Conservation (phyloP, 2,329 filamentous ascomycete species). For the Alternaria rosae region DNA sequence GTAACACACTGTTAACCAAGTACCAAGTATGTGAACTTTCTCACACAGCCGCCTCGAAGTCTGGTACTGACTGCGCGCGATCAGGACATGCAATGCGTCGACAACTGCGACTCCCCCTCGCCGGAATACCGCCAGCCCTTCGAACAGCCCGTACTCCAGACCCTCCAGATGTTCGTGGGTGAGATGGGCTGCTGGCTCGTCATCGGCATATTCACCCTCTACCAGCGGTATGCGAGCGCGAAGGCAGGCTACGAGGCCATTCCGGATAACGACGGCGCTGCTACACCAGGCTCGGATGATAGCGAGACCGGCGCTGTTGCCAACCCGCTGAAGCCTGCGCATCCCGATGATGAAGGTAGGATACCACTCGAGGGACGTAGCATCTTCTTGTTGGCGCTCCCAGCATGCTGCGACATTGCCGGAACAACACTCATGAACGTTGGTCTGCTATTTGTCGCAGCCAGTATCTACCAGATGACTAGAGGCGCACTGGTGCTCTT, state of each 20-base stretch:
- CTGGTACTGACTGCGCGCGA: constrained; percentile 25
- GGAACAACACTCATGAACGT: constrained; percentile 98
- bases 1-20: constrained; percentile 96
- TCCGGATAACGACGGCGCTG: constrained; percentile 43
- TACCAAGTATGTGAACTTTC: constrained; percentile 72
- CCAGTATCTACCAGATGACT: constrained; percentile 99
- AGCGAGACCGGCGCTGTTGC: constrained; percentile 56
- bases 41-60: neutral
- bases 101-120: constrained; percentile 79
- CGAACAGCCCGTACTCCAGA: constrained; percentile 95
- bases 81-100: constrained; percentile 95
- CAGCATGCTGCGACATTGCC: constrained; percentile 90
- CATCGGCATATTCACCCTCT: constrained; percentile 73
- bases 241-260: constrained; percentile 72
- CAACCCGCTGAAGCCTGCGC: constrained; percentile 59
- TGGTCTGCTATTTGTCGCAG: constrained; percentile 89
- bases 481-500: constrained; percentile 93
- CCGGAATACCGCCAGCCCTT: constrained; percentile 74
- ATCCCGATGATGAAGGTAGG: constrained; percentile 63
- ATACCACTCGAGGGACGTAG: constrained; percentile 72
- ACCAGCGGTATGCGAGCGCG: constrained; percentile 62
- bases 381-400: constrained; percentile 78
- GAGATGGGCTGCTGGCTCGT: constrained; percentile 97
- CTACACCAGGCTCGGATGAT: constrained; percentile 54
- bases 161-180: constrained; percentile 95